phyloP scores from a whole-genome alignment of 257 asterid species.

The Solanum pennellii region DNA sequence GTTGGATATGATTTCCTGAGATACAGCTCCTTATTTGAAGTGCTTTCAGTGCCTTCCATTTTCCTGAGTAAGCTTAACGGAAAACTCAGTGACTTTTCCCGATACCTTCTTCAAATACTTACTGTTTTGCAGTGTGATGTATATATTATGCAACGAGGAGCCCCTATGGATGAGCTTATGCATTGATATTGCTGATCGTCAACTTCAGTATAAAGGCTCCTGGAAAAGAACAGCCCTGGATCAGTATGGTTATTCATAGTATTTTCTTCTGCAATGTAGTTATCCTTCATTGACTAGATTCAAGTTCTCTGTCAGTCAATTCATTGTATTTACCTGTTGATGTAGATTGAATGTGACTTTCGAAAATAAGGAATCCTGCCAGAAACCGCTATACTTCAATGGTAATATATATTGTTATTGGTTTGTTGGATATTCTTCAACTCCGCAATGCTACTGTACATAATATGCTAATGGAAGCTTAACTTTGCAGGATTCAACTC shows the following conservation, averaged over 20 bases:
- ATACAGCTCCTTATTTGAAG: background rate
- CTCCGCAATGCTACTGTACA: slow-evolving; percentile 1
- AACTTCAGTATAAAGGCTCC: slow-evolving; percentile 83
- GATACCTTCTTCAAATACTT: background rate
- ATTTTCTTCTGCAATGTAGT: background rate
- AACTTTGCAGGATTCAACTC: slow-evolving; percentile 71
- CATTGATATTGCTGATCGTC: slow-evolving; percentile 52
- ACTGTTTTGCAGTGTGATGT: slow-evolving; percentile 65
- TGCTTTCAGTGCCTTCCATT: background rate
- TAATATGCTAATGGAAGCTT: slow-evolving; percentile 11
- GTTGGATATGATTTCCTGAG: background rate
- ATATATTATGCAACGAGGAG: slow-evolving; percentile 88
- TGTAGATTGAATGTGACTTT: slow-evolving; percentile 47
- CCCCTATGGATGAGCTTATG: slow-evolving; percentile 91
- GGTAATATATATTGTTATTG: slow-evolving; percentile 32
- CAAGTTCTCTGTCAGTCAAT: background rate
- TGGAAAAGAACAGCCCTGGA: slow-evolving; percentile 94
- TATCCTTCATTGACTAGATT: slow-evolving; percentile 1
- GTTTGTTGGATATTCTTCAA: background rate
- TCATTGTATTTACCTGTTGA: slow-evolving; percentile 5
- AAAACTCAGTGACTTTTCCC: background rate
- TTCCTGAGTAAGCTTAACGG: background rate
- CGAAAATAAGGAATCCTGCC: slow-evolving; percentile 23
- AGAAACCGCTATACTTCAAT: slow-evolving; percentile 44
- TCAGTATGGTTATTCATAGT: slow-evolving; percentile 43